Base-by-base conservation (phyloP, 805 yeast species). In the Crinitomyces ghanaensis region DNA sequence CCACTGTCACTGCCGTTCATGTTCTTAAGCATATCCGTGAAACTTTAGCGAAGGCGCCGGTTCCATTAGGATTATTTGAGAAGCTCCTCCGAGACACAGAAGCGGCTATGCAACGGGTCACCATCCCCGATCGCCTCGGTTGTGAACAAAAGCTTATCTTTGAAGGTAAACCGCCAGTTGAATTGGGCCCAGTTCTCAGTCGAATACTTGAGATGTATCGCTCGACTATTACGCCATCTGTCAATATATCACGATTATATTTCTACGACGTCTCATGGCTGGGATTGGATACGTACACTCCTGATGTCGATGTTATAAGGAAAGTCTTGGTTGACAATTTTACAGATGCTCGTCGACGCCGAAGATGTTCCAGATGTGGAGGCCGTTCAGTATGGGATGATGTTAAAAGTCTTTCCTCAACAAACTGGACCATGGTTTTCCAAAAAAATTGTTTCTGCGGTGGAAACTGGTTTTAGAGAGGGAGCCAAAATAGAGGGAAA, bases 371-470 rank as follows among this genome's bases (percentile, higher is more conserved):
- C 16, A 56, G 78, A 31, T 74, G 81, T 49, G 76, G 75, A 4
- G 59, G 66, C 22, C 56, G 32, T 2, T 66, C 76, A 0, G 53
- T 60, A 13, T 42, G 44, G 34, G 55, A 52, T 57, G 67, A 28
- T 34, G 66, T 60, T 39, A 39, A 40, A 14, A 60, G 58, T 11
- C 40, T 38, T 19, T 26, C 37, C 42, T 51, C 22, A 40, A 46
- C 39, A 34, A 62, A 34, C 41, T 60, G 83, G 79, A 68, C 78
- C 1, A 61, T 72, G 57, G 75, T 77, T 1, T 76, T 73, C 50
- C 85, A 77, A 44, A 61, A 85, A 40, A 72, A 72, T 17, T 81
- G 93, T 54, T 59, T 80, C 22, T 81, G 93, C 53, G 91, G 91
- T 0, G 79, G 82, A 24, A 66, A 74, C 3, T 79, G 88, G 88